A percentile compares a stretch with the other conserved stretches of the same genome.
Conservation (phyloP, 164 flowering plant species). For the Umbellularia californica region DNA sequence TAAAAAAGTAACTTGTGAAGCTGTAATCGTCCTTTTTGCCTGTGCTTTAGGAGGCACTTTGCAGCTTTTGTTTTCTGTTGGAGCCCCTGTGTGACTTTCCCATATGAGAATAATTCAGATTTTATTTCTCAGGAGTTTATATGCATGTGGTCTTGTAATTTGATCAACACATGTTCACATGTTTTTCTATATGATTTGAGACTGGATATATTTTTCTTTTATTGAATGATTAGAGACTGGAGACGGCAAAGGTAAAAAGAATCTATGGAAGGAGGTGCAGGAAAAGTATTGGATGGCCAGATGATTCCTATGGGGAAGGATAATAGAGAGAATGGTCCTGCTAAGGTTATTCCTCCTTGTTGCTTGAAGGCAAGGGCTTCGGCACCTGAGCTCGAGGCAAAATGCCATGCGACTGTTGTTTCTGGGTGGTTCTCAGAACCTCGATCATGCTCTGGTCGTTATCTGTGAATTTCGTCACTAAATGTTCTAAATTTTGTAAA, state of each 20-base stretch:
- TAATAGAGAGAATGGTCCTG: constrained; percentile 37
- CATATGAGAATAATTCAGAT: no score
- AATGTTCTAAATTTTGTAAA: not conserved
- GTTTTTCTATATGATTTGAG: not conserved
- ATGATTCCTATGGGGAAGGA: constrained; percentile 79
- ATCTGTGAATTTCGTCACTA: constrained; percentile 8
- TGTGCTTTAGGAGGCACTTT: no score
- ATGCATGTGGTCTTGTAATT: not conserved
- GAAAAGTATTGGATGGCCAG: constrained; percentile 79
- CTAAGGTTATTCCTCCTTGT: constrained; percentile 63
- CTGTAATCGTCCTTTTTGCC: no score
- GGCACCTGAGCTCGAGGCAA: constrained; percentile 61
- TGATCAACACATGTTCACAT: not conserved
- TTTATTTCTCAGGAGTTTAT: not conserved
- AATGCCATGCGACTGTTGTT: constrained; percentile 86
- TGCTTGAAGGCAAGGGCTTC: constrained; percentile 83
- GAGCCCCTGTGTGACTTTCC: no score
- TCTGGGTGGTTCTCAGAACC: constrained; percentile 97
- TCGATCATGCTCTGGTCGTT: constrained; percentile 45
- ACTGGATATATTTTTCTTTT: not conserved
- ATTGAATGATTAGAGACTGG: constrained; percentile 50
- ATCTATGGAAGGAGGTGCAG: constrained; percentile 69
- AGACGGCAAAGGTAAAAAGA: constrained; percentile 55
- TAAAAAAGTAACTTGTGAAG: no score
- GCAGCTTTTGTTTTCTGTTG: no score